A percentile compares a stretch with the other conserved stretches of the same genome.
Conservation (phyloP, 2,329 filamentous ascomycete species). For the Pseudopithomyces maydicus region DNA sequence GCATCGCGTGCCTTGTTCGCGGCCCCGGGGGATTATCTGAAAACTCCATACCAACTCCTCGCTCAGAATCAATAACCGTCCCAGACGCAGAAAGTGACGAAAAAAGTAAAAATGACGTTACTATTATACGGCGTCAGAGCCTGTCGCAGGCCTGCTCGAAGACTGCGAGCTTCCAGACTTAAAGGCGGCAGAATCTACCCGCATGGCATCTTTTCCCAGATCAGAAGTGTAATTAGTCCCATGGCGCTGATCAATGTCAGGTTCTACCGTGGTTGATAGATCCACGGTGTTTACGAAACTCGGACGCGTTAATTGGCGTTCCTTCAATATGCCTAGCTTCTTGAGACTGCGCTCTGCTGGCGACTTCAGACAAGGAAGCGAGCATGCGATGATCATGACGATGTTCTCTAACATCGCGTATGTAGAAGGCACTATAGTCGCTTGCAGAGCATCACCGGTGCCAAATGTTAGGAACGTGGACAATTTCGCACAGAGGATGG, state of each 20-base stretch:
- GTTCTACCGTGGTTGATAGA: not conserved
- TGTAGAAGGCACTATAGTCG: slow-evolving; percentile 27
- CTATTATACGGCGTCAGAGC: not conserved
- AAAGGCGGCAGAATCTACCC: slow-evolving; percentile 22
- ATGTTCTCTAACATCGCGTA: slow-evolving; percentile 33
- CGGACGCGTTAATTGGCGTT: slow-evolving; percentile 20
- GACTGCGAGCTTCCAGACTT: slow-evolving; percentile 12
- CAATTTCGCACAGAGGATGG: slow-evolving; percentile 28
- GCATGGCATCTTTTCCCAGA: slow-evolving; percentile 10
- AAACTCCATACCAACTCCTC: too few species aligned
- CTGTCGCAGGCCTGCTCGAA: not conserved
- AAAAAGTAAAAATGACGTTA: too few species aligned
- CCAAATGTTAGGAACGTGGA: slow-evolving; percentile 27
- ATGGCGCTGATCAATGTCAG: slow-evolving; percentile 9
- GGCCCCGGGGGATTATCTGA: too few species aligned
- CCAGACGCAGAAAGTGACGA: too few species aligned
- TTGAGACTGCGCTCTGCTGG: slow-evolving; percentile 24
- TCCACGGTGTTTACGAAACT: slow-evolving; percentile 23
- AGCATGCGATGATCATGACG: slow-evolving; percentile 34
- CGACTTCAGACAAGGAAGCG: slow-evolving; percentile 29
- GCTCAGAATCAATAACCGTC: too few species aligned
- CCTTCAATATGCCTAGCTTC: slow-evolving; percentile 23
- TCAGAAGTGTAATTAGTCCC: slow-evolving; percentile 11
- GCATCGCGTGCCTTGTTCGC: too few species aligned
- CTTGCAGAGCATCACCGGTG: slow-evolving; percentile 31